Evolutionary conservation across 2,329 filamentous ascomycete genomes (phyloP), one percentile per base, ranked within the genome.

Genomic region (Claviceps digitariae): DNA sequence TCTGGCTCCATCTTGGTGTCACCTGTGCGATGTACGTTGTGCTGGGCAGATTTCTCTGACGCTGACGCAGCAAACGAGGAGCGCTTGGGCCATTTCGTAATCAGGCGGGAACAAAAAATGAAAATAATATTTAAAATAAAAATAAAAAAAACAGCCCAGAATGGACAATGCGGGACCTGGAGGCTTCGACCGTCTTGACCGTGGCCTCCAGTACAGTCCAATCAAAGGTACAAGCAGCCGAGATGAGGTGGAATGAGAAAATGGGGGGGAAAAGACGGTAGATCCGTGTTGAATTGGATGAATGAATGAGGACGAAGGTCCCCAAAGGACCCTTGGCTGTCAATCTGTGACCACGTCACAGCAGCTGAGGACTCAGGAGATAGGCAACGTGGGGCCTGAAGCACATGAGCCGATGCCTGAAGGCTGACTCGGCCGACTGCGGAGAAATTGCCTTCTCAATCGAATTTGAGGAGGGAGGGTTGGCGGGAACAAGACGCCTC

Each of bases 151-250:
- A 8, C 13, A 15, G 1, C 3, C 23, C 41, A 36, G 6, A 45
- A 20, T 52, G 36, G 41, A 38, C 17, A 48, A 21, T 52, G 50
- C 50, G 41, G 50, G 50, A 29, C 43, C 13, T 36, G 34, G 27
- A 27, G 34, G 44, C 45, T 48, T 38, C 48, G 44, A 23, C 34
- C 49, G 44, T 40, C 45, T 27, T 44, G 27, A 46, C 45, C 23
- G 25, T 13, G 45, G 23, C 49, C 49, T 38, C 20, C 3, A 31
- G 21, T 20, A 13, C 23, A 36, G 50, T 36, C 53, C 54, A 53
- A 55, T 55, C 47, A 55, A 29, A 31, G n/a, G 10, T 23, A 29
- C 31, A 31, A 48, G 34, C 51, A 52, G 31, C 52, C 47, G 52
- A 48, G 50, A 51, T 43, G 40, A 51, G 21, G 27, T 34, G 49